Conservation (phyloP, 2,329 filamentous ascomycete genomes). For the Rhexocercosporidium sp. region DNA sequence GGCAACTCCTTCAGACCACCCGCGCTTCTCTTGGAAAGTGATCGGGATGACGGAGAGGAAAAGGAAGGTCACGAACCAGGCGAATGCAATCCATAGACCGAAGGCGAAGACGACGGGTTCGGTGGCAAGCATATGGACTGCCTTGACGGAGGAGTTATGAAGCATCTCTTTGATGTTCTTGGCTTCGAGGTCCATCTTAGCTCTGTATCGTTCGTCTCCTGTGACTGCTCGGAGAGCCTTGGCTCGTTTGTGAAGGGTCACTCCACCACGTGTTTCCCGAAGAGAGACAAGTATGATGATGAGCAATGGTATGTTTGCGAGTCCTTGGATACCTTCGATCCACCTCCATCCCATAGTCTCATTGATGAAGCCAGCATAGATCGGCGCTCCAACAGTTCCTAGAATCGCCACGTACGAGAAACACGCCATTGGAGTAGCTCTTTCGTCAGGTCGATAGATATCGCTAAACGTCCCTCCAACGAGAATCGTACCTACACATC, state of each 20-base stretch:
- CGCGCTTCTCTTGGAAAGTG: conserved; percentile 72
- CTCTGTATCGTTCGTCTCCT: conserved; percentile 60
- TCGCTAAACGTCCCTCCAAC: conserved; percentile 88
- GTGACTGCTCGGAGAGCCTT: conserved; percentile 66
- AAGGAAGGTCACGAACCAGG: conserved; percentile 86
- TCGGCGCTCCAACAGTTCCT: conserved; percentile 73
- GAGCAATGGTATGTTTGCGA: conserved; percentile 68
- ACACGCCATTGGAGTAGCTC: conserved; percentile 87
- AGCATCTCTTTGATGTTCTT: conserved; percentile 68
- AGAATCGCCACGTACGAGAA: conserved; percentile 78
- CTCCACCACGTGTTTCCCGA: conserved; percentile 79
- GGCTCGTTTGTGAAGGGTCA: conserved; percentile 78
- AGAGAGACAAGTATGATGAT: conserved; percentile 71
- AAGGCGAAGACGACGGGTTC: conserved; percentile 84
- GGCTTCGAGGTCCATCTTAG: conserved; percentile 56
- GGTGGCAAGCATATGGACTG: conserved; percentile 73
- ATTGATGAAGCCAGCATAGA: conserved; percentile 66
- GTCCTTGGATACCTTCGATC: conserved; percentile 85
- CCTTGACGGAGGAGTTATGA: conserved; percentile 72
- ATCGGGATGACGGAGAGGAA: conserved; percentile 80
- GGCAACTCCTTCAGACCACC: conserved; percentile 63
- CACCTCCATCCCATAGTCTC: conserved; percentile 75
- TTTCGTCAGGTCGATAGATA: conserved; percentile 75
- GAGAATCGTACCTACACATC: conserved; percentile 72
- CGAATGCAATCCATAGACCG: conserved; percentile 85